Evolutionary conservation across 768 basidiomycete genomes (phyloP), one percentile per base, ranked within the genome.

Genomic region (Pholiota microspora): DNA sequence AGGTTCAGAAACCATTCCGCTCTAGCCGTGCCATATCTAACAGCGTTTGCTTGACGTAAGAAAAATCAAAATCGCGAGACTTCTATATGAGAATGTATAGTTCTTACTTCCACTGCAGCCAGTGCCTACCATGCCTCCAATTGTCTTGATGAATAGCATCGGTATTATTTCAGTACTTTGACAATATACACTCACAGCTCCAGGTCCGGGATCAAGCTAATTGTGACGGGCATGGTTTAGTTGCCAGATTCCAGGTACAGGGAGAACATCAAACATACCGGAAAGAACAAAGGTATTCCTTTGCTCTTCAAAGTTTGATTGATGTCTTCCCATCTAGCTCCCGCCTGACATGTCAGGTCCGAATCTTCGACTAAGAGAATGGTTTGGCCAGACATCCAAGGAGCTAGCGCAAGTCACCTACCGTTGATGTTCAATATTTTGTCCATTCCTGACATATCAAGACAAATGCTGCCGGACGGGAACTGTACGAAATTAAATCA

Each of bases 51-150:
- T 89, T 31, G 13, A 18, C 13, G 18, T 55, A 35, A 5, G 8
- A 18, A n/a, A 40, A 32, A 21, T 31, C n/a, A n/a, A n/a, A n/a
- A n/a, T n/a, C n/a, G n/a, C n/a, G n/a, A n/a, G n/a, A n/a, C n/a
- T n/a, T n/a, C n/a, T n/a, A n/a, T n/a, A n/a, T 13, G 25, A 21
- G 58, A 55, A 35, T 12, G 25, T 21, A 38, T 21, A 50, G 32
- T 62, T 77, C 81, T 78, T 71, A 81, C 92, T 93, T 49, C 91
- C 92, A 46, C 84, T 86, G 63, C 91, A 94, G 7, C 91, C 90
- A 1, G 92, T 94, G 7, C 86, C 86, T 48, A 90, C 84, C 91
- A 93, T 94, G 5, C 92, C 91, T 9, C 92, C 92, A 57, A 93
- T 91, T 12, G 90, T 91, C 76, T 88, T n/a, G n/a, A 62, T 34